Percentiles rank a stretch among this genome's conserved stretches.
phyloP scores from a whole-genome alignment of 2,329 filamentous ascomycete genomes.

The Fusarium piperis region DNA sequence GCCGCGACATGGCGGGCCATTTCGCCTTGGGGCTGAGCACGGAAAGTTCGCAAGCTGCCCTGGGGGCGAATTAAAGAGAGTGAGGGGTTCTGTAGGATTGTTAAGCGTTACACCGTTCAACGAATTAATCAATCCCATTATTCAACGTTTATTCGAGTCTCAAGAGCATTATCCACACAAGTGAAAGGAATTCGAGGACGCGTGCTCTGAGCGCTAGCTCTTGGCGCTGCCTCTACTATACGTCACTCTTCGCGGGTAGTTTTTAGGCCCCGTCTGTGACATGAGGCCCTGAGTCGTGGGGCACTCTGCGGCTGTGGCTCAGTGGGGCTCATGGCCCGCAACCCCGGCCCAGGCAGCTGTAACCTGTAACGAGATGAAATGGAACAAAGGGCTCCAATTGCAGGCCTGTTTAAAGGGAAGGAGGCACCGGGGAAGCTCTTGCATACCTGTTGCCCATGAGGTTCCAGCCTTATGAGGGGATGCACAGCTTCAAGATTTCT shows the following conservation, averaged over 20 bases:
- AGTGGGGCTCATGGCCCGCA: constrained; percentile 33
- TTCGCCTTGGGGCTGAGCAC: constrained; percentile 21
- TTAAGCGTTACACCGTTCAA: background rate
- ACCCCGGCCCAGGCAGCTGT: constrained; percentile 11
- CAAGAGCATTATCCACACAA: background rate
- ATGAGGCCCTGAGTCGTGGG: constrained; percentile 3
- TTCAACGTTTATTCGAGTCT: background rate
- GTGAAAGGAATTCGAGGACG: background rate
- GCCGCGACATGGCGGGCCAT: constrained; percentile 1
- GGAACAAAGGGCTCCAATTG: constrained; percentile 21
- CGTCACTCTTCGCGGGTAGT: constrained; percentile 19
- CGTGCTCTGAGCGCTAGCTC: background rate
- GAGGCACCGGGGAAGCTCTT: constrained; percentile 12
- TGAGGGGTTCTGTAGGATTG: background rate
- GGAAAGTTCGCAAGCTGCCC: constrained; percentile 26
- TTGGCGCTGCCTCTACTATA: constrained; percentile 6
- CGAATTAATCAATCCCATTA: background rate
- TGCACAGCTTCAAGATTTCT: background rate
- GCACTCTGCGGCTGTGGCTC: constrained; percentile 40
- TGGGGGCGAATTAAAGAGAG: constrained; percentile 3
- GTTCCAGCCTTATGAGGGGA: constrained; percentile 27
- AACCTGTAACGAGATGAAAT: constrained; percentile 15
- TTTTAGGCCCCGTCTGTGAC: constrained; percentile 22
- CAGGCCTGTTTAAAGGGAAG: constrained; percentile 4
- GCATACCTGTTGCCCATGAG: background rate